These are phyloP conservation scores for Gossypioides kirkii DNA, from an alignment of 345 rosid species.

Conservation along the genomic window DNA sequence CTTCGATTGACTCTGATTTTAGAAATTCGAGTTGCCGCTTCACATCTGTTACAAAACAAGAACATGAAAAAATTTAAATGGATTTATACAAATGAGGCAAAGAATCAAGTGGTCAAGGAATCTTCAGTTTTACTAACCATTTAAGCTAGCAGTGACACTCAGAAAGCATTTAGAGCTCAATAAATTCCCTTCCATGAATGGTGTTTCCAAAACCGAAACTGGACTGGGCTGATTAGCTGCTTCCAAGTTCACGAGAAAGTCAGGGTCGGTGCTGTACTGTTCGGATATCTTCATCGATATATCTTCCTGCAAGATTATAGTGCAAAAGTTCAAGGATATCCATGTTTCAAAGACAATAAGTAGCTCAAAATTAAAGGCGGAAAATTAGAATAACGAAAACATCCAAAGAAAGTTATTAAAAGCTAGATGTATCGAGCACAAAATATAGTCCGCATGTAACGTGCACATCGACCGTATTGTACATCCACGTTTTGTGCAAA, in stretches of 20 bases:
- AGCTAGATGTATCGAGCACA: neutral
- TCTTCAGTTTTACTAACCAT: slow-evolving; percentile 34
- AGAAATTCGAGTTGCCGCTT: slow-evolving; percentile 42
- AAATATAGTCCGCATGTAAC: neutral
- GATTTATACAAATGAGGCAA: neutral
- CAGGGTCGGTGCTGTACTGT: slow-evolving; percentile 37
- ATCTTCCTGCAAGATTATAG: slow-evolving; percentile 27
- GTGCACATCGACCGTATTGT: too few species aligned
- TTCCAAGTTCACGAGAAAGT: slow-evolving; percentile 42
- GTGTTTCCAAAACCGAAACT: slow-evolving; percentile 68
- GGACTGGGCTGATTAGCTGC: slow-evolving; percentile 73
- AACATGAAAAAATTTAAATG: neutral
- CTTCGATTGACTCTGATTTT: slow-evolving; percentile 45
- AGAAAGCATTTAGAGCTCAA: slow-evolving; percentile 27
- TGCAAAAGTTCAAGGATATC: neutral
- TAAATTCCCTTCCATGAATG: slow-evolving; percentile 27
- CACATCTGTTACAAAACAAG: slow-evolving; percentile 27
- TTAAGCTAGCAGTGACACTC: slow-evolving; percentile 23
- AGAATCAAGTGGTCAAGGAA: neutral
- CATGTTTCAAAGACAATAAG: neutral
- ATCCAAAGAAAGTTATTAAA: neutral
- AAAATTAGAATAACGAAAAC: neutral
- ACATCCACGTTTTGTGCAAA: neutral
- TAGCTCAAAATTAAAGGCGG: neutral
- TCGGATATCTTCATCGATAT: slow-evolving; percentile 27